A percentile compares a stretch with the other conserved stretches of the same genome.
Conservation (phyloP, 257 asterid genomes). For the Henckelia pumila region DNA sequence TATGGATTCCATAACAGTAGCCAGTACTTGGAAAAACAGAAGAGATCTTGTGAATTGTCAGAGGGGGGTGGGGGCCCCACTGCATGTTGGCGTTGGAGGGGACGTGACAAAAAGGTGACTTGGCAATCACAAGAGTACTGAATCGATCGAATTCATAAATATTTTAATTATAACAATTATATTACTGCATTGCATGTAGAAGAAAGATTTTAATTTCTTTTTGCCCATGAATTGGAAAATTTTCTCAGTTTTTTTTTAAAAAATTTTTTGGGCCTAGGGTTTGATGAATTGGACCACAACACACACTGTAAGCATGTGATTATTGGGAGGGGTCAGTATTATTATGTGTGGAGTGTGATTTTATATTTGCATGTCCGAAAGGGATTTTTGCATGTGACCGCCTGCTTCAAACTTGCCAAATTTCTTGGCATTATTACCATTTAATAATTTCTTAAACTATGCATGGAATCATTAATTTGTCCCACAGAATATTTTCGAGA, state of each 20-base stretch:
- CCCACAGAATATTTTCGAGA: background rate
- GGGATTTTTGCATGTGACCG: background rate
- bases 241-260: background rate
- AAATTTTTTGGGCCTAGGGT: no score
- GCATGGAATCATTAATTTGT: background rate
- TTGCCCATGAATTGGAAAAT: conserved; percentile 10
- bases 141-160: background rate
- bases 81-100: conserved; percentile 31
- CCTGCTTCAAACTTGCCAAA: background rate
- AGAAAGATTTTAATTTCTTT: conserved; percentile 18
- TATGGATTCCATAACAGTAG: background rate
- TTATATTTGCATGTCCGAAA: background rate
- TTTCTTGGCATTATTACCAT: background rate
- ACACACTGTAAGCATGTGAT: background rate
- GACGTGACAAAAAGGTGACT: conserved; percentile 43
- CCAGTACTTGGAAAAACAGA: conserved; percentile 16
- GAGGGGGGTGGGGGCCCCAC: conserved; percentile 32
- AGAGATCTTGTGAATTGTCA: conserved; percentile 76
- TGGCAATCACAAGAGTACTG: conserved; percentile 35
- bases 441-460: no score
- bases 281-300: conserved; percentile 20
- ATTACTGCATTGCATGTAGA: conserved; percentile 31
- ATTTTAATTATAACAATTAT: no score
- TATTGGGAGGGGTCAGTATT: background rate
- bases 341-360: background rate